phyloP scores from a whole-genome alignment of 192 early-diverging fungal genomes.

The Pilaira anomala region DNA sequence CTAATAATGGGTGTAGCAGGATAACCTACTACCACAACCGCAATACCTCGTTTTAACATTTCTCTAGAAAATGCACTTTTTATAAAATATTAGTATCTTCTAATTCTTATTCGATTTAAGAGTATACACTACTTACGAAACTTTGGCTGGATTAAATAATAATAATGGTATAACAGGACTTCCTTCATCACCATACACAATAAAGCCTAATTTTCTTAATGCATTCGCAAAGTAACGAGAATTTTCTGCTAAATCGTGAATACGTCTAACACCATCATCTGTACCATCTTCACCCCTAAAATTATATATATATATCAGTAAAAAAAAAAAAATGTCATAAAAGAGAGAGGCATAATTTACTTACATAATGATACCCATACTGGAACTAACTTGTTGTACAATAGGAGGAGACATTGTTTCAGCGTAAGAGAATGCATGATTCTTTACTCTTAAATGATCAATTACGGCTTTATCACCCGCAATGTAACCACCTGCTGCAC shows the following conservation, averaged over 20 bases:
- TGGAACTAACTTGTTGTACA: conserved; percentile 74
- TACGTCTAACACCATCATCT: conserved; percentile 70
- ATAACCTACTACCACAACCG: conserved; percentile 95
- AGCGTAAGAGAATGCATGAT: conserved; percentile 74
- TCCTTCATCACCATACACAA: conserved; percentile 77
- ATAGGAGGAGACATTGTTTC: conserved; percentile 77
- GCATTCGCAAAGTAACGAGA: conserved; percentile 68
- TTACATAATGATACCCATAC: conserved; percentile 64
- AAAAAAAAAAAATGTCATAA: background rate
- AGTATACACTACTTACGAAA: conserved; percentile 45
- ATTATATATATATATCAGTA: too few species aligned
- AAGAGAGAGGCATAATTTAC: background rate
- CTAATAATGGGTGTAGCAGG: conserved; percentile 98
- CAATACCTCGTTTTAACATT: conserved; percentile 82
- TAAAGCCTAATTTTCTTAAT: conserved; percentile 76
- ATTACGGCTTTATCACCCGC: conserved; percentile 68
- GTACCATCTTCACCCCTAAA: conserved; percentile 56
- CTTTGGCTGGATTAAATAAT: conserved; percentile 84
- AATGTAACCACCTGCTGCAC: conserved; percentile 91
- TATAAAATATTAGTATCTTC: background rate
- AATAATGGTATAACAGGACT: conserved; percentile 83
- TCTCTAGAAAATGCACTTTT: conserved; percentile 86
- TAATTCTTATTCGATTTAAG: background rate
- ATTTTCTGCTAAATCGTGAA: conserved; percentile 79
- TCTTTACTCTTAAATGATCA: conserved; percentile 68